Evolutionary conservation across 768 basidiomycete genomes (phyloP), one percentile per base, ranked within the genome.

Genomic region (Suillus luteus): DNA sequence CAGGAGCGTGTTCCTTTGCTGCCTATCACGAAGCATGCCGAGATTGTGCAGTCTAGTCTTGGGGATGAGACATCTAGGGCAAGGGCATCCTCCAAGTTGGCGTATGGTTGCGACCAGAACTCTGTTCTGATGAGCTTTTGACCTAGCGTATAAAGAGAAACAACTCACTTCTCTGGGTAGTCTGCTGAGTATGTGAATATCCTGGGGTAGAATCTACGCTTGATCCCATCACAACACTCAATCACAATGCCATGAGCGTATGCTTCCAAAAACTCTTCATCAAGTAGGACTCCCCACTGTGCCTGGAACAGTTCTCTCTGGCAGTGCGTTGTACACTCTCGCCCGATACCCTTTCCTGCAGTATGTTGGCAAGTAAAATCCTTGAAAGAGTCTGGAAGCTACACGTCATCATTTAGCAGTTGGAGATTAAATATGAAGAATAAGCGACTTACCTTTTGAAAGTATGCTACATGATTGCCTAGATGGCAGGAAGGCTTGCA

Each of bases 111-210:
- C 70, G 11, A 70, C 59, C 1, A 70, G 48, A 1, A 62, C 49
- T 52, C 69, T 70, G 35, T 37, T 27, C 40, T 31, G 12, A 10
- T n/a, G 15, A 41, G 46, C 46, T 48, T 48, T 10, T 48, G 46
- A 4, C 48, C 10, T 46, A 14, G 49, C 2, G 1, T 19, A 2
- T 48, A 61, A 54, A 61, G 5, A 6, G 6, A 41, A 61, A 17
- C 5, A 35, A 62, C 65, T 27, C 48, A 78, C 78, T 77, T 77
- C 58, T 79, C 76, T 1, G 68, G 68, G 59, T 69, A 69, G 43
- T 69, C 68, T 2, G 65, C 68, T 3, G 64, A 65, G 54, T 68
- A 69, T 14, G 65, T 69, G n/a, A 69, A 69, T 12, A 69, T 66
- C n/a, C 68, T 33, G 17, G 66, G 68, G 54, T 66, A 69, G 37